phyloP scores from a whole-genome alignment of 1,284 basidiomycete species.

The Trametes versicolor region DNA sequence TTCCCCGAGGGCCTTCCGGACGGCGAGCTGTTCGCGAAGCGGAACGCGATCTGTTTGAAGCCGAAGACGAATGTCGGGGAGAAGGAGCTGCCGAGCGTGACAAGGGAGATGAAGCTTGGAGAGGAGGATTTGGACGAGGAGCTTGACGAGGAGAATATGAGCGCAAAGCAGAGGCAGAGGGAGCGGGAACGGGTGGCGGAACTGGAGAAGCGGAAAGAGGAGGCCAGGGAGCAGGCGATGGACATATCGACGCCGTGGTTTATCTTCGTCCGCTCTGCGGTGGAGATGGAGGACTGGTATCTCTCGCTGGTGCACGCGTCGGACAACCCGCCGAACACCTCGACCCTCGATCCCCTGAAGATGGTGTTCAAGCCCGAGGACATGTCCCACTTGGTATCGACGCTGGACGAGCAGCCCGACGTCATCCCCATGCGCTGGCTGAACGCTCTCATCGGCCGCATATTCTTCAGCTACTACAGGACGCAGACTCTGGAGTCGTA shows the following conservation, averaged over 20 bases:
- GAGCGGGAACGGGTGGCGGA: slow-evolving; percentile 56
- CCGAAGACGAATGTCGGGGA: slow-evolving; percentile 52
- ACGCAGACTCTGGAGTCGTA: slow-evolving; percentile 84
- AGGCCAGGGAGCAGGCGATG: slow-evolving; percentile 59
- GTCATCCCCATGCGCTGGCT: slow-evolving; percentile 97
- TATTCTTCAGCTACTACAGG: slow-evolving; percentile 93
- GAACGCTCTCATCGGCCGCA: slow-evolving; percentile 91
- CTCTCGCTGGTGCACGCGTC: slow-evolving; percentile 84
- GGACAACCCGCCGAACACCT: slow-evolving; percentile 64
- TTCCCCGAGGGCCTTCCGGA: slow-evolving; percentile 80
- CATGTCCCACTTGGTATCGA: slow-evolving; percentile 87
- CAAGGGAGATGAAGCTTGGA: slow-evolving; percentile 61
- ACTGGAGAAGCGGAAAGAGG: slow-evolving; percentile 55
- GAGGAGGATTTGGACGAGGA: slow-evolving; percentile 51
- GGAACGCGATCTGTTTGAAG: slow-evolving; percentile 85
- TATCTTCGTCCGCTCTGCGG: slow-evolving; percentile 85
- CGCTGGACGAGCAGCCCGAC: slow-evolving; percentile 92
- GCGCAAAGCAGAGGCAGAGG: slow-evolving; percentile 52
- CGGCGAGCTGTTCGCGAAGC: slow-evolving; percentile 89
- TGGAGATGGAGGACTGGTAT: slow-evolving; percentile 98
- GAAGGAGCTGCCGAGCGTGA: slow-evolving; percentile 58
- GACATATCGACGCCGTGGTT: slow-evolving; percentile 80
- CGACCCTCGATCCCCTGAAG: slow-evolving; percentile 63
- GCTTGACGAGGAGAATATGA: slow-evolving; percentile 49
- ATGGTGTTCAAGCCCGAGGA: slow-evolving; percentile 80